A percentile compares a stretch with the other conserved stretches of the same genome.
Conservation (phyloP, 768 basidiomycete genomes). For the Leucosporidium scottii region DNA sequence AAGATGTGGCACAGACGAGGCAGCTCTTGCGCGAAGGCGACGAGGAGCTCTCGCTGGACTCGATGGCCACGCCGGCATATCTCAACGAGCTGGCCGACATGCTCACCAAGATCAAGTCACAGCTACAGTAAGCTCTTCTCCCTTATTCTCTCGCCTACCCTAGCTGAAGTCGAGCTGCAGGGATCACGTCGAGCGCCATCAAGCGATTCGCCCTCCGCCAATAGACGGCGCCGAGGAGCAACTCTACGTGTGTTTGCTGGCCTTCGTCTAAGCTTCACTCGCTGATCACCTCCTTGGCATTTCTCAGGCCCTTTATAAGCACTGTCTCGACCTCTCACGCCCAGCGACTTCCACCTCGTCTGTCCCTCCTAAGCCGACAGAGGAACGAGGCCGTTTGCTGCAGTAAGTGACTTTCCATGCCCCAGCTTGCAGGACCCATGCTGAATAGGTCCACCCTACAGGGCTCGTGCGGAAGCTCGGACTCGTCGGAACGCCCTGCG, state of each 20-base stretch:
- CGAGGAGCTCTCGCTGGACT: not conserved
- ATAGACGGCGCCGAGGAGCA: not conserved
- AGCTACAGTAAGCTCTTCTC: not conserved
- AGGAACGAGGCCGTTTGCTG: no score
- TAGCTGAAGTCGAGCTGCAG: not conserved
- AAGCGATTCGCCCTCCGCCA: not conserved
- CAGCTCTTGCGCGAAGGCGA: not conserved
- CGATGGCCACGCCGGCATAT: not conserved
- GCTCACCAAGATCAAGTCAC: not conserved
- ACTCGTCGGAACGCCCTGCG: no score
- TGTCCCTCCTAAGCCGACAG: no score
- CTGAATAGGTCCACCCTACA: no score
- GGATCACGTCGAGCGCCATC: not conserved
- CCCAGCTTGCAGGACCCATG: no score
- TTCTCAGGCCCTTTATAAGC: no score
- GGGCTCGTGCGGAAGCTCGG: no score
- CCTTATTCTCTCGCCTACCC: no score
- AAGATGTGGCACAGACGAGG: not conserved
- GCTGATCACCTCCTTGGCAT: no score
- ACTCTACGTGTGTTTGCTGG: not conserved
- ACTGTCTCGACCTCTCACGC: no score
- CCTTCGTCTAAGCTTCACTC: not conserved
- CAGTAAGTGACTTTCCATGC: no score
- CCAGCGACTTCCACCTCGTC: no score
- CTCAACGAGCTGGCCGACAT: not conserved